phyloP scores from a whole-genome alignment of 805 yeast genomes.

The Candida dajiaensis region DNA sequence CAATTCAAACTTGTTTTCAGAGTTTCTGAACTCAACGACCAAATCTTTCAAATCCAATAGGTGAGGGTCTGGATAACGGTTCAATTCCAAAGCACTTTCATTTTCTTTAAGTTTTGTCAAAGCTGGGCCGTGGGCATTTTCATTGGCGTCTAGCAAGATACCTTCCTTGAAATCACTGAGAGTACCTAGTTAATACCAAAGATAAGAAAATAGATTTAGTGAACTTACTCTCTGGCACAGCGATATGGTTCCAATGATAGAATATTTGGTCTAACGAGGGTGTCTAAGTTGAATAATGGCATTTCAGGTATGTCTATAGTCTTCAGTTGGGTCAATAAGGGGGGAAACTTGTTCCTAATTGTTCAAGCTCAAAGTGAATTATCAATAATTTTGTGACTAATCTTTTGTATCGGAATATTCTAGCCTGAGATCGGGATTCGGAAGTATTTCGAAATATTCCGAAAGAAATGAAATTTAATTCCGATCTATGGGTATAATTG shows the following conservation, averaged over 20 bases:
- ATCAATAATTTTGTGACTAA: background rate
- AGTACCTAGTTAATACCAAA: background rate
- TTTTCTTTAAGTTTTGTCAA: conserved; percentile 35
- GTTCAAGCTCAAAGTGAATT: no score
- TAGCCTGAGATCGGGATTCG: background rate
- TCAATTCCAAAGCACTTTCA: conserved; percentile 53
- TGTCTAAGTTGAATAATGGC: conserved; percentile 43
- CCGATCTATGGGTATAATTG: background rate
- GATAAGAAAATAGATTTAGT: background rate
- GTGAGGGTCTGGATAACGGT: conserved; percentile 97
- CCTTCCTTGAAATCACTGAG: conserved; percentile 76
- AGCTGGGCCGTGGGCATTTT: conserved; percentile 90
- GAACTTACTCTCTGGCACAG: conserved; percentile 78
- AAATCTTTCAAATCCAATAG: conserved; percentile 70
- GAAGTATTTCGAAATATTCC: background rate
- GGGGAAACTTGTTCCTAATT: no score
- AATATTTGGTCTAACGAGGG: conserved; percentile 81
- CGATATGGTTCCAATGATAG: conserved; percentile 80
- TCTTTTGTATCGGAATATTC: background rate
- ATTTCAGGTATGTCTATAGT: conserved; percentile 15
- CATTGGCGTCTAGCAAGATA: conserved; percentile 88
- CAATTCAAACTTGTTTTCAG: conserved; percentile 27
- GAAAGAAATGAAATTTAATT: background rate
- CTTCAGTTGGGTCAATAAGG: background rate
- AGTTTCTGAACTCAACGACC: conserved; percentile 66